Conservation (phyloP, 108 stramenopile genomes). For the Pseudonitzschia delicatissima region DNA sequence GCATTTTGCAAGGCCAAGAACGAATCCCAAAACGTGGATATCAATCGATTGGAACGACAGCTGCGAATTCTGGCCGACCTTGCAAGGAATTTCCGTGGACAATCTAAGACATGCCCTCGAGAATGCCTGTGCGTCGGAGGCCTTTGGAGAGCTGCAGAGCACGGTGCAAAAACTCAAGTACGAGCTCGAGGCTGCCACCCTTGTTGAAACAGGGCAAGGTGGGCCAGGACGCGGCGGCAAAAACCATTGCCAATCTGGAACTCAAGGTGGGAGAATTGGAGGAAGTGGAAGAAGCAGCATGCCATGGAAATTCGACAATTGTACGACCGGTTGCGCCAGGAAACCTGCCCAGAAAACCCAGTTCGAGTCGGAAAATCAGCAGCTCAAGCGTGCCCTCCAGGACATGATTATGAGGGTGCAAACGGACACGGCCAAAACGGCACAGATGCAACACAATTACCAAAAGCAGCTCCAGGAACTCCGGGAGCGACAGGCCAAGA, state of each 20-base stretch:
- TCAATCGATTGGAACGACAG: conserved; percentile 73
- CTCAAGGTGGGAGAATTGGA: conserved; percentile 78
- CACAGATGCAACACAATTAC: conserved; percentile 13
- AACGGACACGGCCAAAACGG: conserved; percentile 24
- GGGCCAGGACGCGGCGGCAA: conserved; percentile 38
- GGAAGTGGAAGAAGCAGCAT: conserved; percentile 60
- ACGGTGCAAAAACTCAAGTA: conserved; percentile 49
- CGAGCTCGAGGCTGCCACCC: conserved; percentile 47
- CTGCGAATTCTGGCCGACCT: conserved; percentile 63
- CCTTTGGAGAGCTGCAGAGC: conserved; percentile 62
- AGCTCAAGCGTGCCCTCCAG: conserved; percentile 29
- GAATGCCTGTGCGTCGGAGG: conserved; percentile 65
- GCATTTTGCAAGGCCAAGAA: conserved; percentile 68
- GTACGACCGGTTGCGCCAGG: conserved; percentile 38
- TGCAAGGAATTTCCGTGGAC: conserved; percentile 53
- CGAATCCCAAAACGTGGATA: conserved; percentile 50
- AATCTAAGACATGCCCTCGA: conserved; percentile 57
- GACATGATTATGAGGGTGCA: conserved; percentile 18
- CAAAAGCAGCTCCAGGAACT: conserved; percentile 21
- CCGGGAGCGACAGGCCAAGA: conserved; percentile 15
- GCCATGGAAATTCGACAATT: conserved; percentile 43
- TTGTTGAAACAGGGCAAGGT: conserved; percentile 37
- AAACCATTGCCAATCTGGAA: conserved; percentile 53
- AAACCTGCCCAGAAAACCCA: conserved; percentile 44
- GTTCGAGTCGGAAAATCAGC: conserved; percentile 36